Evolutionary conservation across 2,329 filamentous ascomycete genomes (phyloP).

Genomic region (Colletotrichum spinosum): DNA sequence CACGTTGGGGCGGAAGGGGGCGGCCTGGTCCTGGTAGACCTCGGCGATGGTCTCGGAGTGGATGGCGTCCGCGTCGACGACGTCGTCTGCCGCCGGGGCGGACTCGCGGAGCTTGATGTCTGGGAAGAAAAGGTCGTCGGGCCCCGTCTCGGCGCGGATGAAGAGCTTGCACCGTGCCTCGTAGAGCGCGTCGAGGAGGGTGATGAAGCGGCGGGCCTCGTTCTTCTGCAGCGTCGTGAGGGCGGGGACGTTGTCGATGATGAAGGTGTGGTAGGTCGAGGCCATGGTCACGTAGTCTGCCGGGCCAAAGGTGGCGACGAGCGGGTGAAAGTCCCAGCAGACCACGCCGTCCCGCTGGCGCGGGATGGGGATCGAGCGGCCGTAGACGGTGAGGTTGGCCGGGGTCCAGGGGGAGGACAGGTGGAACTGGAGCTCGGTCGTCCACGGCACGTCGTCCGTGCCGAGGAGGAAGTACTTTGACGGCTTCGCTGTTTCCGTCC

Average conservation of each 20-base stretch:
- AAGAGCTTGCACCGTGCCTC: constrained; percentile 84
- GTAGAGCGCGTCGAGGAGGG: constrained; percentile 82
- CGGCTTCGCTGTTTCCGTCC: constrained; percentile 18
- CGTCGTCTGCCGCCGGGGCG: constrained; percentile 7
- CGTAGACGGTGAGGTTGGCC: constrained; percentile 67
- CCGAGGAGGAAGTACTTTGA: constrained; percentile 28
- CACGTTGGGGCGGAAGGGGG: constrained; percentile 84
- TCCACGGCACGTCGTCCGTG: constrained; percentile 27
- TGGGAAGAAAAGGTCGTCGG: constrained; percentile 84
- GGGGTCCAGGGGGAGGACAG: constrained; percentile 53
- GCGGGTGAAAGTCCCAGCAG: constrained; percentile 74
- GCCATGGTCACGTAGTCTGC: constrained; percentile 87
- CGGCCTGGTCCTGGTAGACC: constrained; percentile 81
- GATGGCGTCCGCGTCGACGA: constrained; percentile 51
- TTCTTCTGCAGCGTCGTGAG: constrained; percentile 79
- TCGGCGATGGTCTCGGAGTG: constrained; percentile 65
- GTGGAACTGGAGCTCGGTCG: constrained; percentile 7
- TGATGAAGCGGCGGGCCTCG: constrained; percentile 84
- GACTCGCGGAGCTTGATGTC: constrained; percentile 51
- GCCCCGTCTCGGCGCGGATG: constrained; percentile 73
- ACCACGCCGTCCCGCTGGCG: constrained; percentile 67
- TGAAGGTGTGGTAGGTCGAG: constrained; percentile 82
- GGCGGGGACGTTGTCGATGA: constrained; percentile 77
- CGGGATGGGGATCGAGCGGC: constrained; percentile 70
- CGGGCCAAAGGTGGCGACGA: constrained; percentile 78